A percentile compares a stretch with the other conserved stretches of the same genome.
phyloP scores from a whole-genome alignment of 192 early-diverging fungal genomes.

The Spinellus fusiger region DNA sequence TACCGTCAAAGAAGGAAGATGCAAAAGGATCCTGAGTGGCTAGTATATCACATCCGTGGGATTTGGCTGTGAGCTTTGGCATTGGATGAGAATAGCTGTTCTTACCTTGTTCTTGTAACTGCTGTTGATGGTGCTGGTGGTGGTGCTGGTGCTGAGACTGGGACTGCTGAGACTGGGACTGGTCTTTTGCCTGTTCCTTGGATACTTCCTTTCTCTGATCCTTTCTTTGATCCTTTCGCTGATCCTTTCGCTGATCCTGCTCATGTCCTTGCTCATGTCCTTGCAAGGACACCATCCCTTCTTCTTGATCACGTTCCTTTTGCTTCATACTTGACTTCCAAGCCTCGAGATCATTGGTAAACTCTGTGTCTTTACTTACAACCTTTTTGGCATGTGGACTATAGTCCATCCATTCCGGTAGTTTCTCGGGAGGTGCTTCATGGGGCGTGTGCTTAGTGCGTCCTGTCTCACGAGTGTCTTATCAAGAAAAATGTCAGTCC shows the following conservation, averaged over 20 bases:
- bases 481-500: too few relatives aligned
- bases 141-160: too few relatives aligned
- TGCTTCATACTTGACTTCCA: constrained; percentile 58
- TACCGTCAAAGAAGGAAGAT: constrained; percentile 32
- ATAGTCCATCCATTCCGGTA: constrained; percentile 60
- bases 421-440: constrained; percentile 2
- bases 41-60: neutral
- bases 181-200: too few relatives aligned
- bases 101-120: too few relatives aligned
- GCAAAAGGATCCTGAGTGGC: neutral
- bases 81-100: neutral
- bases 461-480: neutral
- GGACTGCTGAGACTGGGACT: too few relatives aligned
- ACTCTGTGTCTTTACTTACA: constrained; percentile 28
- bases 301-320: constrained; percentile 24
- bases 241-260: too few relatives aligned
- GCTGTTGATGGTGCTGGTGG: neutral
- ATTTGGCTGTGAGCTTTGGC: neutral
- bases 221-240: too few relatives aligned
- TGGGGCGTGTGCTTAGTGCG: neutral
- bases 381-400: constrained; percentile 38
- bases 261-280: neutral
- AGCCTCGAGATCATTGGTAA: constrained; percentile 49
- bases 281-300: neutral
- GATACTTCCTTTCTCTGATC: too few relatives aligned